These are phyloP conservation scores for Vitis cinerea DNA, from an alignment of 164 flowering plant genomes.

Conservation along the genomic window DNA sequence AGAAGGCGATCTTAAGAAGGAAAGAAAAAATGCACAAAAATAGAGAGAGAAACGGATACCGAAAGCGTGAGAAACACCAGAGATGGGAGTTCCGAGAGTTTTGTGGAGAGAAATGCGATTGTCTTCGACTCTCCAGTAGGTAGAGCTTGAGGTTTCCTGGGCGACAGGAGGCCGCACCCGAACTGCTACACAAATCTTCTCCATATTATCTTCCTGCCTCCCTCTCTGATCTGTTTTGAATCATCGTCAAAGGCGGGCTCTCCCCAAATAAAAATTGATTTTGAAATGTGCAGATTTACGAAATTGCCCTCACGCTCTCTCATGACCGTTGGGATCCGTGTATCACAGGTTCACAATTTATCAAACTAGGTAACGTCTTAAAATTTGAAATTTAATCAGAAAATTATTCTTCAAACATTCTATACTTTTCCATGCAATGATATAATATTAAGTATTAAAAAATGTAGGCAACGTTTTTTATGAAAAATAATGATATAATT, in stretches of 20 bases:
- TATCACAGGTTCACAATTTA: no score
- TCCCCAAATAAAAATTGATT: not conserved
- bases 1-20: not conserved
- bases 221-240: not conserved
- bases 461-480: no score
- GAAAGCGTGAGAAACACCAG: constrained; percentile 69
- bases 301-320: not conserved
- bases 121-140: constrained; percentile 75
- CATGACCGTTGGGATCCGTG: not conserved
- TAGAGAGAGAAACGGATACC: constrained; percentile 35
- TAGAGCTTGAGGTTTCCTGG: constrained; percentile 30
- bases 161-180: constrained; percentile 62
- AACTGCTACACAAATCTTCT: constrained; percentile 90
- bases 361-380: not conserved
- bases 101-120: constrained; percentile 80
- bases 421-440: no score
- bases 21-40: not conserved
- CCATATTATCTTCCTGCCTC: constrained; percentile 41
- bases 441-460: no score
- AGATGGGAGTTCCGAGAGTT: constrained; percentile 63
- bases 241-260: not conserved
- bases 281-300: not conserved
- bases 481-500: no score
- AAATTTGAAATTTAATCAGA: no score
- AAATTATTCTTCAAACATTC: no score